phyloP scores from a whole-genome alignment of 1,139 yeast genomes.

The Magnusiomyces clavatus region DNA sequence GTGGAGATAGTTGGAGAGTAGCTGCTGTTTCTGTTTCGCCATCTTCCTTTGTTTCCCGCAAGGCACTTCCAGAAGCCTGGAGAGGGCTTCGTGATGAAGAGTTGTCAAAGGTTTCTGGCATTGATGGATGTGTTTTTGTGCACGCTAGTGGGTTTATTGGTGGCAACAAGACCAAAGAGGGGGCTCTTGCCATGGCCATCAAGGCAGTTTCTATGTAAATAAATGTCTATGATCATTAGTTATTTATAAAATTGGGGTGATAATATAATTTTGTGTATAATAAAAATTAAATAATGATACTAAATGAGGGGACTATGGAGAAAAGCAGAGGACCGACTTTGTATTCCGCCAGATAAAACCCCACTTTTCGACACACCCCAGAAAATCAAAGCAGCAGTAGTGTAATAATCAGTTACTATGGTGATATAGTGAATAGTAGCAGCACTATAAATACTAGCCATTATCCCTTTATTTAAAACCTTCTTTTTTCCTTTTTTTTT shows the following conservation, averaged over 20 bases:
- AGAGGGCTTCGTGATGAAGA: constrained; percentile 90
- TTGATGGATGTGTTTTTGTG: constrained; percentile 79
- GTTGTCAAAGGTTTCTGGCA: constrained; percentile 62
- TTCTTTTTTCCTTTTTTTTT: neutral
- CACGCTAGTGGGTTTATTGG: constrained; percentile 98
- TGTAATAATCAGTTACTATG: no score
- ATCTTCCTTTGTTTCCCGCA: constrained; percentile 75
- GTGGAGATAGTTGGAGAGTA: constrained; percentile 74
- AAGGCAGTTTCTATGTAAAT: constrained; percentile 32
- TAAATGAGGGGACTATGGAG: neutral
- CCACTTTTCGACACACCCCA: no score
- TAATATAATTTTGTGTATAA: neutral
- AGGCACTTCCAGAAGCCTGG: constrained; percentile 83
- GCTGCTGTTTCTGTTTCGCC: constrained; percentile 78
- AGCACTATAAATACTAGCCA: neutral
- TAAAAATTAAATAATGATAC: no score
- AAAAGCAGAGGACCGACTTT: neutral
- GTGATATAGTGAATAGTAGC: no score
- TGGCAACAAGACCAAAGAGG: constrained; percentile 77
- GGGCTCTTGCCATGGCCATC: constrained; percentile 70
- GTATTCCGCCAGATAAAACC: neutral
- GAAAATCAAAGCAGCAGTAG: no score
- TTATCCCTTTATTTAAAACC: neutral
- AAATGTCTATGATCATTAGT: constrained; percentile 16
- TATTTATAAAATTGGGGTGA: neutral